Base-by-base conservation (phyloP, 176 grass and related monocot species). In the Aegilops speltoides region DNA sequence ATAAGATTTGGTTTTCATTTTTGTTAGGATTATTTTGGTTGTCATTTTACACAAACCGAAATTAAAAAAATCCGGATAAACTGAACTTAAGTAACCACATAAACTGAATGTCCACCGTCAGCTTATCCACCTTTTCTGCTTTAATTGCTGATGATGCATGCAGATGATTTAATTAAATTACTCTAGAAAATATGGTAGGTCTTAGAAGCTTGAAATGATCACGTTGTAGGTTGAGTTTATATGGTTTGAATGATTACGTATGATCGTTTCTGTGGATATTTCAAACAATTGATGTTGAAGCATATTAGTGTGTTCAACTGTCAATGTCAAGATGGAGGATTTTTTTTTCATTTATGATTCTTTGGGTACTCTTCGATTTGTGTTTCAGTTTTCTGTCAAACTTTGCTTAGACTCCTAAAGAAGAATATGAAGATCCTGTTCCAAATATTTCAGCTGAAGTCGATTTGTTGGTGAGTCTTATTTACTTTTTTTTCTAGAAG, bases 371-470 rank as follows among this genome's bases (percentile, higher is more conserved):
- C 52, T 88, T 70, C 77, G 73, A 54, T 82, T 82, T 64, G 10
- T 84, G 36, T 77, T 85, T 71, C 22, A 68, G 64, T 91, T 80
- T 52, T 79, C 0, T 57, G 9, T 73, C 64, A 25, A 40, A 72
- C 52, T 65, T 80, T 80, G 48, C 9, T 50, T 65, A 88, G 90
- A 60, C 20, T 88, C 71, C 78, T 46, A 82, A 76, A 88, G 90
- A 91, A 82, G 86, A 85, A 82, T 85, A 78, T 28, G 86, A 85
- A 78, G 82, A 45, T 19, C 73, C 77, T 88, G 78, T 78, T 72
- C 78, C 72, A 66, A 64, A 88, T 81, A 82, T 78, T 85, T 77
- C 78, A 46, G 36, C 8, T 31, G 76, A 80, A 45, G 65, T 60
- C 32, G 64, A 91, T 72, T 72, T 78, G 12, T 43, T 71, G 71